Evolutionary conservation across 78 protist species (phyloP).

Genomic region (Dictyostelium firmibasis): DNA sequence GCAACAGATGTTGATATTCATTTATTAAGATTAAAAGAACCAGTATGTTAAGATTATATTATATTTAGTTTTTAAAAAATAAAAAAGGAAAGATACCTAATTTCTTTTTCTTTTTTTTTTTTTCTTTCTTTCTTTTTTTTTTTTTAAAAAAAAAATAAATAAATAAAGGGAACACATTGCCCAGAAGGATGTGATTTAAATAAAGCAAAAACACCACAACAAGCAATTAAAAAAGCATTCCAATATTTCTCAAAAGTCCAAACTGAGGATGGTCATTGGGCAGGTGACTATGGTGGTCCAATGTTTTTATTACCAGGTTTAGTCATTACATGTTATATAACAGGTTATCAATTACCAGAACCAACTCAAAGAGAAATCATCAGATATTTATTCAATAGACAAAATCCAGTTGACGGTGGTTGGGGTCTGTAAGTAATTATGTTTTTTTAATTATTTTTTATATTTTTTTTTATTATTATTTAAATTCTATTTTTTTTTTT

Average conservation of each 20-base stretch:
- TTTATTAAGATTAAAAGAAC: constrained; percentile 24
- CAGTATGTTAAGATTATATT: not conserved
- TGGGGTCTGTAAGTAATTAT: constrained; percentile 87
- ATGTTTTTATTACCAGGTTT: constrained; percentile 94
- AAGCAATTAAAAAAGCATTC: constrained; percentile 46
- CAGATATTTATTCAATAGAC: constrained; percentile 86
- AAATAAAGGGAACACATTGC: constrained; percentile 54
- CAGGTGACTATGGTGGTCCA: constrained; percentile 97
- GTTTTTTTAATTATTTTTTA: not conserved
- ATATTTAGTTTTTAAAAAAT: not conserved
- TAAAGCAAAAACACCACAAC: constrained; percentile 63
- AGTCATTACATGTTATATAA: constrained; percentile 83
- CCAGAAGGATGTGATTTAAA: constrained; percentile 59
- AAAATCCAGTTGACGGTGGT: constrained; percentile 90
- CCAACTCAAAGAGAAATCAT: constrained; percentile 76
- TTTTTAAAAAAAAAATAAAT: too few species aligned
- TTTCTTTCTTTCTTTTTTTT: not conserved
- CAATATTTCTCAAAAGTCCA: constrained; percentile 71
- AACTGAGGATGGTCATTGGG: constrained; percentile 94
- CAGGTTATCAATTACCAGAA: constrained; percentile 46
- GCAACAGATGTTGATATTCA: constrained; percentile 61
- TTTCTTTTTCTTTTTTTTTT: not conserved
- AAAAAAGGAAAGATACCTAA: not conserved
- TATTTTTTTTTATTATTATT: constrained; percentile 19
- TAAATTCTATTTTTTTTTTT: too few species aligned